Base-by-base conservation (phyloP, 1,139 yeast species). In the Lipomyces yarrowii region DNA sequence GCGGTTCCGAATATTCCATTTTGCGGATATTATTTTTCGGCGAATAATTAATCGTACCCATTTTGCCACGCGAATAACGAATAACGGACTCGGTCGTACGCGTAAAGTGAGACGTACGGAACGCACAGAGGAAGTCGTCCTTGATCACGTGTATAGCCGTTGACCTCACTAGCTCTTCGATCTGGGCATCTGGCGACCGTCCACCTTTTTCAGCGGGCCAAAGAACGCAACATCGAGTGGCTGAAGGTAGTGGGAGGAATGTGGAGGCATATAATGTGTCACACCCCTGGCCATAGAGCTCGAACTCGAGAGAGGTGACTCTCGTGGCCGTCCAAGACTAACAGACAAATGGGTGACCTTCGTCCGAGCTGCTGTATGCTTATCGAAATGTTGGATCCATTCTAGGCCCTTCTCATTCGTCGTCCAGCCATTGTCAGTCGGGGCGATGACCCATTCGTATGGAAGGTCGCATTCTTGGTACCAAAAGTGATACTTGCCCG, bases 281-380 rank as follows among this genome's bases (percentile, higher is more conserved):
- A 39, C 8, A 39, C 15, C 15, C 46, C 15, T 39, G 21, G 46
- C 39, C 2, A 13, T 35, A 35, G 46, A 39, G 18, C 18, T 39
- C 46, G 7, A 39, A 2, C 8, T 13, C 46, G 8, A 18, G 21
- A 39, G 21, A 15, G 46, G 21, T 39, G 46, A 6, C 46, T n/a
- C 46, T 39, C 21, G 8, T 15, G 46, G 21, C 46, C 46, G 8
- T 39, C 21, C 7, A 39, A 6, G 7, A 39, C 8, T 6, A 39
- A n/a, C 1, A 39, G 21, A n/a, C 21, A 18, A 39, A n/a, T 39
- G 18, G 1, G 8, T 6, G 18, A 15, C 46, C n/a, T 15, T 39
- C n/a, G 18, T 39, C 1, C 5, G 15, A 39, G 46, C 46, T 23
- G 56, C 30, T 3, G 39, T 73, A 81, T 84, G 68, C 81, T n/a